A percentile compares a stretch with the other conserved stretches of the same genome.
Evolutionary conservation across 169 alveolate genomes (phyloP).

Genomic region (Plasmodium gallinaceum): DNA sequence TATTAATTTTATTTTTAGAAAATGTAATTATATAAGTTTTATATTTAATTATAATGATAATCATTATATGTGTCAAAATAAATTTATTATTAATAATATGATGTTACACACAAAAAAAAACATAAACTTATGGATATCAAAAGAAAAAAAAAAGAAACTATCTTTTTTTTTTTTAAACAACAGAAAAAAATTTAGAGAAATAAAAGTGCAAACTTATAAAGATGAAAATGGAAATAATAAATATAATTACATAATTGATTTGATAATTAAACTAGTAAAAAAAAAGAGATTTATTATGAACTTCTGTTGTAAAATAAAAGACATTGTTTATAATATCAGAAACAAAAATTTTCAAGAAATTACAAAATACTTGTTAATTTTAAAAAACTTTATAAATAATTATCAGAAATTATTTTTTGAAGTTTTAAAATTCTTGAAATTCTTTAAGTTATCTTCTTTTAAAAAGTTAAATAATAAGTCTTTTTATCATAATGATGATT

Average conservation of each 20-base stretch:
- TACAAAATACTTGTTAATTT: conserved; percentile 4
- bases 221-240: too few relatives aligned
- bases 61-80: background rate
- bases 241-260: background rate
- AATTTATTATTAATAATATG: background rate
- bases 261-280: conserved; percentile 10
- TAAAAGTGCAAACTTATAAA: too few relatives aligned
- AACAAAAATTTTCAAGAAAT: conserved; percentile 22
- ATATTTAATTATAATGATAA: background rate
- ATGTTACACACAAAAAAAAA: background rate
- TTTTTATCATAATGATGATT: too few relatives aligned
- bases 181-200: too few relatives aligned
- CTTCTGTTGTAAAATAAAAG: conserved; percentile 14
- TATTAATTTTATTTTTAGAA: conserved; percentile 4
- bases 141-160: background rate
- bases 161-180: background rate
- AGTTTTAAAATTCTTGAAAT: background rate
- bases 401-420: background rate
- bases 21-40: background rate
- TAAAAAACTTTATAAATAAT: conserved; percentile 13
- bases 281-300: background rate
- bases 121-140: background rate
- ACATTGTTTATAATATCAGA: conserved; percentile 1
- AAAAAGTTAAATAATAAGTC: too few relatives aligned
- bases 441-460: background rate